Percentiles rank a stretch among this genome's conserved stretches.
Conservation (phyloP, 495 filamentous ascomycete genomes). For the Pseudomonodictys pantanalensis region DNA sequence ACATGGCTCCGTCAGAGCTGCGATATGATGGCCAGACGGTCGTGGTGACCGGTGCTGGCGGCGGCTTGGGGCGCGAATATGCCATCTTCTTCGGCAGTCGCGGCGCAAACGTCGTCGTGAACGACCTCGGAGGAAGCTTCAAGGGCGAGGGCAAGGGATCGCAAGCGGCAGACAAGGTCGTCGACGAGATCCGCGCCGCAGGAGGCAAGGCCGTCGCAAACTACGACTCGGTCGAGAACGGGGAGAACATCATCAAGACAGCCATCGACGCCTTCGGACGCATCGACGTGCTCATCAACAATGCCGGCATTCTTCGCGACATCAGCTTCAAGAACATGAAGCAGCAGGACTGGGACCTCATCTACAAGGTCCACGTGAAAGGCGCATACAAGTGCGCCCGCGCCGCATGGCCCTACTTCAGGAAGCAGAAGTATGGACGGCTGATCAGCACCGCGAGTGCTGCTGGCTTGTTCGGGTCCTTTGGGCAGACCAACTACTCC, state of each 20-base stretch:
- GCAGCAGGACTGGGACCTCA: slow-evolving; percentile 93
- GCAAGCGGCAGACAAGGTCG: slow-evolving; percentile 87
- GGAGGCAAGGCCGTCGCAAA: slow-evolving; percentile 97
- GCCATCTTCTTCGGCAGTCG: slow-evolving; percentile 86
- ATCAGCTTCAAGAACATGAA: slow-evolving; percentile 99
- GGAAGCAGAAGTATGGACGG: slow-evolving; percentile 96
- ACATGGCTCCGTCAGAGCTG: slow-evolving; percentile 52
- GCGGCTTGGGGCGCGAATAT: slow-evolving; percentile 91
- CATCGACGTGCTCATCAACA: slow-evolving; percentile 94
- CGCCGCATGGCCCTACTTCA: slow-evolving; percentile 96
- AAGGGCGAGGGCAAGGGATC: slow-evolving; percentile 71
- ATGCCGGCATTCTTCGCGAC: slow-evolving; percentile 95
- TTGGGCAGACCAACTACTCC: slow-evolving; percentile 96
- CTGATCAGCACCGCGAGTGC: slow-evolving; percentile 96
- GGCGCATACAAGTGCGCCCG: slow-evolving; percentile 95
- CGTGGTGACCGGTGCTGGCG: slow-evolving; percentile 94
- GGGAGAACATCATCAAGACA: slow-evolving; percentile 93
- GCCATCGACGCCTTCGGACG: slow-evolving; percentile 90
- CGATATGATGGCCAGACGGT: slow-evolving; percentile 95
- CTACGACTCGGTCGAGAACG: slow-evolving; percentile 95
- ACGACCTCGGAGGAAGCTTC: slow-evolving; percentile 92
- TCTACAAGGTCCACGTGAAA: slow-evolving; percentile 89
- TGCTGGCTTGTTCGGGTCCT: slow-evolving; percentile 91
- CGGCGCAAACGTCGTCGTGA: slow-evolving; percentile 95
- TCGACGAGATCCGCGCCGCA: slow-evolving; percentile 85